Percentiles rank a stretch among this genome's conserved stretches.
phyloP scores from a whole-genome alignment of 2,329 filamentous ascomycete species.

The Blumeria hordei region DNA sequence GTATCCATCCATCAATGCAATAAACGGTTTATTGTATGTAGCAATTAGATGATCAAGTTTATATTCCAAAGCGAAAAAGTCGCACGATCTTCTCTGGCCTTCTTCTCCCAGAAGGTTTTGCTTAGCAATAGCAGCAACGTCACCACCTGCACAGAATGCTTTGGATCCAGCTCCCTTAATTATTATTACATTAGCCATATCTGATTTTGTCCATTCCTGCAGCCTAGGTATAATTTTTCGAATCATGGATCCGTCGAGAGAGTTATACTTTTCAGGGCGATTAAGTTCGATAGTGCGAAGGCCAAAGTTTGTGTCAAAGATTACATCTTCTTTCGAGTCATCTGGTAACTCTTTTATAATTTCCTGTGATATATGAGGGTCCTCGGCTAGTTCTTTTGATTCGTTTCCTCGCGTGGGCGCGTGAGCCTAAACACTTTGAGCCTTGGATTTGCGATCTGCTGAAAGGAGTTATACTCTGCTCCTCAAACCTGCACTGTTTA shows the following conservation, averaged over 20 bases:
- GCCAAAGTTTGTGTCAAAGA: constrained; percentile 75
- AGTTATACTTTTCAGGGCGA: constrained; percentile 74
- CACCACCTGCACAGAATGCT: constrained; percentile 83
- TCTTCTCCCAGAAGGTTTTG: constrained; percentile 43
- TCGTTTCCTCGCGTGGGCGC: too few species aligned
- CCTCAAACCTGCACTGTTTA: background rate
- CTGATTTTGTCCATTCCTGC: constrained; percentile 83
- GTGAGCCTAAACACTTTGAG: too few species aligned
- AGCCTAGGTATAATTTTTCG: constrained; percentile 79
- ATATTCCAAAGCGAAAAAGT: constrained; percentile 92
- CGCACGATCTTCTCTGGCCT: constrained; percentile 49
- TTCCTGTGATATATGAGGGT: constrained; percentile 2
- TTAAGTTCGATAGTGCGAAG: constrained; percentile 86
- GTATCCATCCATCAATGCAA: constrained; percentile 91
- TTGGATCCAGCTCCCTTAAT: constrained; percentile 71
- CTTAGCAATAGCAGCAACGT: constrained; percentile 56
- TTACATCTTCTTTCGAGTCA: constrained; percentile 72
- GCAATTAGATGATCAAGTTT: constrained; percentile 87
- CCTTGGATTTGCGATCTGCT: too few species aligned
- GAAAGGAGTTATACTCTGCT: background rate
- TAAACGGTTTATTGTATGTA: constrained; percentile 77
- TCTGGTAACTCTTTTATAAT: constrained; percentile 16
- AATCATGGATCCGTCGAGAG: constrained; percentile 82
- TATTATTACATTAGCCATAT: constrained; percentile 77
- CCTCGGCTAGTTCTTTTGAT: too few species aligned